Conservation (phyloP, 106 monocot species). For the Dendrobium huoshanense region DNA sequence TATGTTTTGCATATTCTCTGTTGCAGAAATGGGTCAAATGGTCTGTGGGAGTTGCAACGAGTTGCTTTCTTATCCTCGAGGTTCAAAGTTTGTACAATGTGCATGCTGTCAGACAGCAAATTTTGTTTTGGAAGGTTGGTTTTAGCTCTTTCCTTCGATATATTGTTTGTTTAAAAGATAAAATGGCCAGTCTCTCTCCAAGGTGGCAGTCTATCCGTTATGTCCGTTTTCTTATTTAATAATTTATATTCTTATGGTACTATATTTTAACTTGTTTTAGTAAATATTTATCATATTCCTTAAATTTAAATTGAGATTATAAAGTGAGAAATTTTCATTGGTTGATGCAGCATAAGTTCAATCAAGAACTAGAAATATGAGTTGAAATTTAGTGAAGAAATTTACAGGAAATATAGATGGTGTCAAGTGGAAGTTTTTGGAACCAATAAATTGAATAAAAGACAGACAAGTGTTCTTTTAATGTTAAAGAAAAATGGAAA, state of each 20-base stretch:
- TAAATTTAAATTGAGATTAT: not conserved
- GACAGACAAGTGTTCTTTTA: not conserved
- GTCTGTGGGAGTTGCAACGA: constrained; percentile 47
- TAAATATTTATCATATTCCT: not conserved
- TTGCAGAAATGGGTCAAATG: constrained; percentile 54
- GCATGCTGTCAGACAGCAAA: constrained; percentile 39
- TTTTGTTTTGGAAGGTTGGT: constrained; percentile 45
- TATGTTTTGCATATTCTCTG: not conserved
- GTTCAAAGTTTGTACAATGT: constrained; percentile 33
- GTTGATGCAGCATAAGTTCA: not conserved
- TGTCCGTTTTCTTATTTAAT: not conserved
- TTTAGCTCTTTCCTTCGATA: not conserved
- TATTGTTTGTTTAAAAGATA: not conserved
- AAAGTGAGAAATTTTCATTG: not conserved
- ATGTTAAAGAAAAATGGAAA: not conserved
- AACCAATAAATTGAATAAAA: not conserved
- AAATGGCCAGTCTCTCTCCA: not conserved
- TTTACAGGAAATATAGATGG: not conserved
- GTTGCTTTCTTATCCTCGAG: constrained; percentile 34
- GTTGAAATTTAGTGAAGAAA: not conserved
- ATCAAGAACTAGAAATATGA: not conserved
- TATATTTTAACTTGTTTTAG: not conserved
- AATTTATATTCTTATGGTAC: not conserved
- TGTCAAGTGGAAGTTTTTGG: not conserved
- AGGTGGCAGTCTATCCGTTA: not conserved